Conservation (phyloP, 176 grass and related monocot genomes). For the Saccharum officinarum region DNA sequence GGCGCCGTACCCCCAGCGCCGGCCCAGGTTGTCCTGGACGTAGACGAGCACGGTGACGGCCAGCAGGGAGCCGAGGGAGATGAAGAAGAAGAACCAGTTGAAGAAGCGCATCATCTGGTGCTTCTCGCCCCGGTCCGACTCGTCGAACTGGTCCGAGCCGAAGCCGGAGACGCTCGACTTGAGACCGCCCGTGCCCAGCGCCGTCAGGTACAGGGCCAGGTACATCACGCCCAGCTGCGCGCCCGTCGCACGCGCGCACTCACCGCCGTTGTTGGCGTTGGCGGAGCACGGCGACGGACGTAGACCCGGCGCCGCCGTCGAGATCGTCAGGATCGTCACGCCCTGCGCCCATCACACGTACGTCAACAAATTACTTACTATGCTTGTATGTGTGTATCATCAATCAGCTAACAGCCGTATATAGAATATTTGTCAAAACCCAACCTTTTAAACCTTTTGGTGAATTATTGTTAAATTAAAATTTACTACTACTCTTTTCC, state of each 20-base stretch:
- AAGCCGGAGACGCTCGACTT: slow-evolving; percentile 95
- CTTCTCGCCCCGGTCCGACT: slow-evolving; percentile 48
- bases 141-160: slow-evolving; percentile 96
- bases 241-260: slow-evolving; percentile 46
- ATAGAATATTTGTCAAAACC: no score
- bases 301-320: slow-evolving; percentile 60
- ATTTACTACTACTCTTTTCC: no score
- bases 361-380: neutral
- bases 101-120: slow-evolving; percentile 85
- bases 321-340: slow-evolving; percentile 76
- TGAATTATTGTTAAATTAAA: no score
- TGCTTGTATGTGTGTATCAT: no score
- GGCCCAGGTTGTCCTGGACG: slow-evolving; percentile 81
- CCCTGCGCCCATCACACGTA: slow-evolving; percentile 36
- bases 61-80: slow-evolving; percentile 83
- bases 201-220: slow-evolving; percentile 76
- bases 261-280: neutral
- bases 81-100: slow-evolving; percentile 99
- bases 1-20: slow-evolving; percentile 68
- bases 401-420: no score
- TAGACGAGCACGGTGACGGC: slow-evolving; percentile 91
- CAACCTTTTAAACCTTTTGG: no score
- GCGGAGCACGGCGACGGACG: slow-evolving; percentile 48
- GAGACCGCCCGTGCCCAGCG: slow-evolving; percentile 82
- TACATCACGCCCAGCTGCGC: slow-evolving; percentile 66